Conservation (phyloP, 176 grass and related monocot species). For the Pontederia crassipes region DNA sequence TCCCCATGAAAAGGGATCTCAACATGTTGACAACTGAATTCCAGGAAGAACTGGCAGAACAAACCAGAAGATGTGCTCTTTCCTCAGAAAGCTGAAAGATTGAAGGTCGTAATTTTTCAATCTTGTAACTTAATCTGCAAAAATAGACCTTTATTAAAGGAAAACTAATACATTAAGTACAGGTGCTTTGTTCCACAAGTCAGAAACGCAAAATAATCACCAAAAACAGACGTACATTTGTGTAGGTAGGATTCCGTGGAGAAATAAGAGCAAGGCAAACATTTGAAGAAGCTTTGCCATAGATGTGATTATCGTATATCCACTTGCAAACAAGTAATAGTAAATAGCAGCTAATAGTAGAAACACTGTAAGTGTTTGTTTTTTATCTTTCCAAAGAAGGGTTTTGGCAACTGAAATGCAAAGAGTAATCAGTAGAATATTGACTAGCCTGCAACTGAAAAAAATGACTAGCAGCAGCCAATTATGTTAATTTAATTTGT, state of each 20-base stretch:
- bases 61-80: conserved; percentile 43
- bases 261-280: conserved; percentile 68
- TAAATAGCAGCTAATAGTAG: conserved; percentile 64
- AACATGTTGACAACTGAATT: conserved; percentile 61
- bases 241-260: conserved; percentile 69
- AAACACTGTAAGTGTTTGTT: conserved; percentile 62
- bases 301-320: conserved; percentile 82
- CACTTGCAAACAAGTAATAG: conserved; percentile 90
- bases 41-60: conserved; percentile 52
- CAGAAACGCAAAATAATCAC: conserved; percentile 4
- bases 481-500: conserved; percentile 13
- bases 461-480: background rate
- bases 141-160: conserved; percentile 2
- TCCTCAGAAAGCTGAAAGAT: conserved; percentile 65
- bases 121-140: conserved; percentile 69
- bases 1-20: conserved; percentile 88
- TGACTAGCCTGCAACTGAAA: no score
- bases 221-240: conserved; percentile 43
- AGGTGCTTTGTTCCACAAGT: no score
- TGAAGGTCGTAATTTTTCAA: conserved; percentile 83
- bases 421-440: no score
- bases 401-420: conserved; percentile 75
- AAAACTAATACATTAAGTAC: background rate
- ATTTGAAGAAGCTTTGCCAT: conserved; percentile 74
- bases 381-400: conserved; percentile 87